A percentile compares a stretch with the other conserved stretches of the same genome.
Evolutionary conservation across 306 rosid genomes (phyloP).

Genomic region (Erythrophleum fordii): DNA sequence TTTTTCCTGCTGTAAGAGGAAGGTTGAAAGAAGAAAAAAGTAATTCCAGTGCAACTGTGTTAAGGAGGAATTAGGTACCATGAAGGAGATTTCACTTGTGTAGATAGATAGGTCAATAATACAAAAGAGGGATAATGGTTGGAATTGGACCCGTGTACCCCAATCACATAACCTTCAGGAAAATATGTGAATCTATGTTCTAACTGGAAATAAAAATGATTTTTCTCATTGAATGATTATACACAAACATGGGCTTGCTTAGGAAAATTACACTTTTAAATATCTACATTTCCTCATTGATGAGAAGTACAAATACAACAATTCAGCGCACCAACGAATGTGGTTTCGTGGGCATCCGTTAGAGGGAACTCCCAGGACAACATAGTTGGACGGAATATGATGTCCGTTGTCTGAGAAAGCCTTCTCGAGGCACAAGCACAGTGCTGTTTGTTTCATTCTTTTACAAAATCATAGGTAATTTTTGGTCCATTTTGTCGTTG

Average conservation of each 20-base stretch:
- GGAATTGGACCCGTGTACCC: background rate
- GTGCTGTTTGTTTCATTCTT: constrained; percentile 1
- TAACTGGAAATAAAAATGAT: constrained; percentile 14
- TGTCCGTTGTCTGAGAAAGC: constrained; percentile 28
- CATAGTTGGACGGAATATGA: background rate
- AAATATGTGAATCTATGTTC: constrained; percentile 30
- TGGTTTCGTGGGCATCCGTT: constrained; percentile 31
- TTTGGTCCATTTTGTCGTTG: constrained; percentile 38
- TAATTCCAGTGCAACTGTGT: constrained; percentile 23
- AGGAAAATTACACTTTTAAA: constrained; percentile 27
- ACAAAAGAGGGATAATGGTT: background rate
- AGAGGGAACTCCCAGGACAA: constrained; percentile 27
- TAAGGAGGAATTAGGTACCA: background rate
- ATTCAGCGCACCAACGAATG: constrained; percentile 24
- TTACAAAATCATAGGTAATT: background rate
- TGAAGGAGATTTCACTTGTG: background rate
- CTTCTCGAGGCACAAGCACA: constrained; percentile 30
- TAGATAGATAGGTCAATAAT: no score
- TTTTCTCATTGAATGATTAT: constrained; percentile 14
- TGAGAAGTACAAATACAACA: constrained; percentile 41
- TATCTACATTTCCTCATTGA: constrained; percentile 44
- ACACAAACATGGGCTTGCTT: constrained; percentile 37
- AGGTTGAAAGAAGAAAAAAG: background rate
- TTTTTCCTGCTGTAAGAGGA: constrained; percentile 17
- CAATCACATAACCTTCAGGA: background rate